phyloP scores from a whole-genome alignment of 805 yeast genomes.

The Metschnikowia aberdeeniae region DNA sequence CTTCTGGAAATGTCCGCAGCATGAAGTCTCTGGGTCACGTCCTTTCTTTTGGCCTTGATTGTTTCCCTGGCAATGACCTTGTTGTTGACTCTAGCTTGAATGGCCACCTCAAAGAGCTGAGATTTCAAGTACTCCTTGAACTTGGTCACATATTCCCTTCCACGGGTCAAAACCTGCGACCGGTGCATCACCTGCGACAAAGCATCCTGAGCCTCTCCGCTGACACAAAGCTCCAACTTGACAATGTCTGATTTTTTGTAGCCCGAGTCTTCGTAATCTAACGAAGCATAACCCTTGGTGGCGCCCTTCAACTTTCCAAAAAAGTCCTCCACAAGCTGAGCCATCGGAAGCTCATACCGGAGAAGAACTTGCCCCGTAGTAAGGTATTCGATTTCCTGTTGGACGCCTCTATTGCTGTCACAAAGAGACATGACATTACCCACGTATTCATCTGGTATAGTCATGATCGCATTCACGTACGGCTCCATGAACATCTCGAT shows the following conservation, averaged over 20 bases:
- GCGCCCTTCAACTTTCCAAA: conserved; percentile 89
- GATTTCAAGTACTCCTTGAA: conserved; percentile 75
- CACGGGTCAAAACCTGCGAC: conserved; percentile 67
- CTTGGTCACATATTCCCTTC: conserved; percentile 76
- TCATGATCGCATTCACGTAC: conserved; percentile 82
- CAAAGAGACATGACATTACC: conserved; percentile 86
- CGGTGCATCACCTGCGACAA: conserved; percentile 85
- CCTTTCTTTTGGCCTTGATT: conserved; percentile 88
- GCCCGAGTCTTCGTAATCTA: conserved; percentile 93
- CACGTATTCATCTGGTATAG: conserved; percentile 83
- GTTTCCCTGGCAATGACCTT: conserved; percentile 88
- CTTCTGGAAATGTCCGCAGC: conserved; percentile 91
- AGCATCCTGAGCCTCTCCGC: conserved; percentile 88
- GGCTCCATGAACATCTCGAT: conserved; percentile 70
- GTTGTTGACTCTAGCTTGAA: conserved; percentile 82
- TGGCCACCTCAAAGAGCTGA: conserved; percentile 87
- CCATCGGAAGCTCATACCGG: conserved; percentile 77
- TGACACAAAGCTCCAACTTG: conserved; percentile 83
- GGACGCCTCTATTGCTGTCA: conserved; percentile 78
- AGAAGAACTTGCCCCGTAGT: conserved; percentile 77
- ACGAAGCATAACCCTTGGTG: conserved; percentile 88
- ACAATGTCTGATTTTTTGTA: conserved; percentile 76
- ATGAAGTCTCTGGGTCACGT: conserved; percentile 88
- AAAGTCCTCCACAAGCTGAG: conserved; percentile 90
- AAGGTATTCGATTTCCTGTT: conserved; percentile 71